Evolutionary conservation across 768 basidiomycete species (phyloP), one percentile per base, ranked within the genome.

Genomic region (Boletus huronensis): DNA sequence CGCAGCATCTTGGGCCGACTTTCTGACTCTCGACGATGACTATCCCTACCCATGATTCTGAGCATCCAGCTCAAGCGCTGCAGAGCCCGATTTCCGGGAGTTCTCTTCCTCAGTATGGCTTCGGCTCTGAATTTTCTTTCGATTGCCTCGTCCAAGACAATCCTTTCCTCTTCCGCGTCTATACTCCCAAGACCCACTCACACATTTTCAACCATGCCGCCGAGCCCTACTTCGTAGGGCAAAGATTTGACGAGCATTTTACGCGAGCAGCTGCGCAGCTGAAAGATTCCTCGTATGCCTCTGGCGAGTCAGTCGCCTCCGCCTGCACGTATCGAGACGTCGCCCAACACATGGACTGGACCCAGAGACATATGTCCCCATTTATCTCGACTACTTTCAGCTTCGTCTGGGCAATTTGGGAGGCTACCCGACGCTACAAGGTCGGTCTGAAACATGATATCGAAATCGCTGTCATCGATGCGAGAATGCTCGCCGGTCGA

Each of bases 351-450:
- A 81, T 91, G 82, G 84, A 89, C 54, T 88, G 87, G 85, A 85
- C 85, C 21, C 87, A 84, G n/a, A 79, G 84, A 55, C 74, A 82
- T 5, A 76, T 80, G 19, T 91, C 89, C 0, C 77, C 82, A 5
- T 90, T 81, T 57, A 79, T 90, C 41, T 87, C 88, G 3, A 79
- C 87, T 2, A 89, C 88, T 6, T 90, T 90, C 67, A 90, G 85
- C 72, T 87, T 90, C 59, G 80, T 79, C 35, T 91, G 89, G 89
- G 83, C 87, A 8, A 77, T 90, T 35, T 91, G 87, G 87, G 89
- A 91, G 66, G 89, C 88, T 5, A 77, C 86, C 21, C 76, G 86
- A 53, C 82, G 89, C n/a, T 88, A 87, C 64, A 82, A 84, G 60
- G 71, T 77, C 35, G 83, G 83, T 36, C 72, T 89, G 50, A 90